Base-by-base conservation (phyloP, 768 basidiomycete genomes). In the Solioccasus polychromus region DNA sequence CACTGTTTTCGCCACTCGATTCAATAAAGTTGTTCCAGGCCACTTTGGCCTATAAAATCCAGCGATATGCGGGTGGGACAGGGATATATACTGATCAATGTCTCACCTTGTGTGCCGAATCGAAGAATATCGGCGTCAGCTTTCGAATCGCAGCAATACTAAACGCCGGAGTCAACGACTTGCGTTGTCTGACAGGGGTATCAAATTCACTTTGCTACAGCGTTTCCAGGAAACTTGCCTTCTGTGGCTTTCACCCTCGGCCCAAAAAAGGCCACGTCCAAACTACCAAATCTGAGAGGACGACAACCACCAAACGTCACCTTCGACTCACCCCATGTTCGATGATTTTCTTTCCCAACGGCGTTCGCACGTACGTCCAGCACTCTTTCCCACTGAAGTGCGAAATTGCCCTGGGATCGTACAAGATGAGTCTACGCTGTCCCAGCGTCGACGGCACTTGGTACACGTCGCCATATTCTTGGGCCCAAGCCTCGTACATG, bases 181-280 rank as follows among this genome's bases (percentile, higher is more conserved):
- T 61, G 41, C 61, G 62, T 46, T 61, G 61, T 29, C 61, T 62
- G 7, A 29, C 23, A 4, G 5, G 23, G 28, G 4, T 3, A n/a
- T 51, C 22, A 43, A 15, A 31, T 1, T 12, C 14, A 15, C 20
- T 25, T 8, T 5, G 7, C 14, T 18, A 36, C 8, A 8, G n/a
- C n/a, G n/a, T n/a, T n/a, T n/a, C n/a, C n/a, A n/a, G n/a, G n/a
- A n/a, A 19, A 47, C 46, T 6, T 39, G 68, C 75, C 75, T 63
- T 36, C 59, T 66, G 37, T 79, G 77, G 42, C 63, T 69, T 14
- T 78, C 76, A 11, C 72, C 69, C 26, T 71, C 62, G 2, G 59
- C 50, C 49, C 39, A 55, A 9, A 61, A 29, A 1, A 73, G 35
- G 2, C 70, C 68, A 15, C 53, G 55, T 6, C 71, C 70, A 25